Conservation (phyloP, 2,329 filamentous ascomycete species). For the Orbilia oligospora region DNA sequence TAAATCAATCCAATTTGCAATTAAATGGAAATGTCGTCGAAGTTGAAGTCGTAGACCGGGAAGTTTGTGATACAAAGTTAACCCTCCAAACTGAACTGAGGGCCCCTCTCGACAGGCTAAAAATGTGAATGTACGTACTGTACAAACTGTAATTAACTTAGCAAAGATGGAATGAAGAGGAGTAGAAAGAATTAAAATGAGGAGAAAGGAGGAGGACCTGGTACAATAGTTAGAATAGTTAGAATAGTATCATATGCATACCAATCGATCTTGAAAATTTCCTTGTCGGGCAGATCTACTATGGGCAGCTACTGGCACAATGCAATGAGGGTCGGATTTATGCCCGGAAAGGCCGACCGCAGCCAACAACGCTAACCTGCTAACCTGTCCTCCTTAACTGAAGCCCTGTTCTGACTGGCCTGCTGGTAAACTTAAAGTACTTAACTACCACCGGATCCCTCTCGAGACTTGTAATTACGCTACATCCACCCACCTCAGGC, state of each 20-base stretch:
- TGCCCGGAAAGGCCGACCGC: conserved; percentile 22
- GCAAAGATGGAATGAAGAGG: not conserved
- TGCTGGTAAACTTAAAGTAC: not conserved
- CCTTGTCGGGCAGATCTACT: conserved; percentile 1
- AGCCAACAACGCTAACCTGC: conserved; percentile 49
- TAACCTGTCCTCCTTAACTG: conserved; percentile 55
- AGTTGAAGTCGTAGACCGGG: too few species aligned
- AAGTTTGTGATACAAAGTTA: not conserved
- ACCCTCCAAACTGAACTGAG: too few species aligned
- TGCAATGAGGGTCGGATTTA: conserved; percentile 4
- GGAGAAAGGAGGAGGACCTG: not conserved
- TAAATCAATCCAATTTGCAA: not conserved
- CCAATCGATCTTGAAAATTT: conserved; percentile 27
- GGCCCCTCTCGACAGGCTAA: not conserved
- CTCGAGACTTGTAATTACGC: conserved; percentile 4
- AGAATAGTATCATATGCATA: not conserved
- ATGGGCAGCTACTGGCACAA: not conserved
- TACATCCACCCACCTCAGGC: conserved; percentile 61
- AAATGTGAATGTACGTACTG: not conserved
- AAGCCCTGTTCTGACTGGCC: conserved; percentile 2
- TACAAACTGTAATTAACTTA: not conserved
- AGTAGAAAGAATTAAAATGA: conserved; percentile 7
- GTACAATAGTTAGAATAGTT: conserved; percentile 2
- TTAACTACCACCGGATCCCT: conserved; percentile 11
- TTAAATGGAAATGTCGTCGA: not conserved